These are phyloP conservation scores for Syzygium oleosum DNA, from an alignment of 345 rosid genomes.

Conservation along the genomic window DNA sequence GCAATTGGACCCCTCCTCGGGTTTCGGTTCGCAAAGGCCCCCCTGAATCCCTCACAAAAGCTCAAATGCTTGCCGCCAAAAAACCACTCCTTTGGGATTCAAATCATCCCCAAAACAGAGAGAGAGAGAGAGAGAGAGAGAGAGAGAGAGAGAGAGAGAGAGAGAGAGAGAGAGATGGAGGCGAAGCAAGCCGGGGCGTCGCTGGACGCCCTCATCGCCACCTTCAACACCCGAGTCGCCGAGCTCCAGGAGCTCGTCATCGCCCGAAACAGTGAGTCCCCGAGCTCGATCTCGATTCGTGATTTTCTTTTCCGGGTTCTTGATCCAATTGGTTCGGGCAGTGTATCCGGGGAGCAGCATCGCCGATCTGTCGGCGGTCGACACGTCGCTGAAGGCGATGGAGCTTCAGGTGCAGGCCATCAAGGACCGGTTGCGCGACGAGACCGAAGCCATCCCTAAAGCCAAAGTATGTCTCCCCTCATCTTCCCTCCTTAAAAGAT, in stretches of 20 bases:
- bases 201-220: conserved; percentile 53
- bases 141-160: neutral
- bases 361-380: conserved; percentile 61
- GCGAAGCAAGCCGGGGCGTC: conserved; percentile 56
- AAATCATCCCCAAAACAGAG: neutral
- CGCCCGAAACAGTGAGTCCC: conserved; percentile 66
- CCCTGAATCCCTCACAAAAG: neutral
- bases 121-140: neutral
- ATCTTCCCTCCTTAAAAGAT: neutral
- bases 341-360: conserved; percentile 78
- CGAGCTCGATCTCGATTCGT: neutral
- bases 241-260: conserved; percentile 88
- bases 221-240: conserved; percentile 61
- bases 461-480: conserved; percentile 39
- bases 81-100: neutral
- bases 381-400: conserved; percentile 61
- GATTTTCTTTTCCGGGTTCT: neutral
- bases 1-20: neutral
- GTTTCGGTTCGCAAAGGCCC: neutral
- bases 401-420: conserved; percentile 79
- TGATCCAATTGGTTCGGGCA: conserved; percentile 5
- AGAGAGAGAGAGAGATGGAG: conserved; percentile 35
- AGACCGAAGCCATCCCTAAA: conserved; percentile 71
- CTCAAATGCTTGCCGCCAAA: neutral
- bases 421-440: conserved; percentile 69